Conservation (phyloP, 1,284 basidiomycete species). For the Ustilago trichophora region DNA sequence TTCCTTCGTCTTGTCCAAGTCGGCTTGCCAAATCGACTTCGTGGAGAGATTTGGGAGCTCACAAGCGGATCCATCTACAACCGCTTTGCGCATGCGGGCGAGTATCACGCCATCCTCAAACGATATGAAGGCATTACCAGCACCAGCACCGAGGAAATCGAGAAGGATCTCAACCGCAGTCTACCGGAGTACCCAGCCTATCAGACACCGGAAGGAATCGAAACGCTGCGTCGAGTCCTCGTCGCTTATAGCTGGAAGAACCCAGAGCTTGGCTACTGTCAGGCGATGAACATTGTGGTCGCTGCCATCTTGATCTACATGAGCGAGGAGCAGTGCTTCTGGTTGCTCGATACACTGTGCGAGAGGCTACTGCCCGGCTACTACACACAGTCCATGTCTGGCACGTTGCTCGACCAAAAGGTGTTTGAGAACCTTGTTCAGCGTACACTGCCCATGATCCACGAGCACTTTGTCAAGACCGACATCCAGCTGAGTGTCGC, state of each 20-base stretch:
- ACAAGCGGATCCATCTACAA: conserved; percentile 89
- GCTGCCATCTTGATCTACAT: conserved; percentile 94
- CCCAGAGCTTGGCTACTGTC: conserved; percentile 74
- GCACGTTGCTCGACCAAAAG: conserved; percentile 94
- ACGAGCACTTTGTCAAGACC: conserved; percentile 88
- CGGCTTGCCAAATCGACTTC: conserved; percentile 90
- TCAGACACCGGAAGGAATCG: conserved; percentile 60
- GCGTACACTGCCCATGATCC: conserved; percentile 77
- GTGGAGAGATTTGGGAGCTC: conserved; percentile 98
- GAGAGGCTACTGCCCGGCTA: conserved; percentile 95
- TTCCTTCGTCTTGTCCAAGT: conserved; percentile 96
- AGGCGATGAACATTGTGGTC: conserved; percentile 75
- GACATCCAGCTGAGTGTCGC: conserved; percentile 98
- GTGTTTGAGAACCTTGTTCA: conserved; percentile 98
- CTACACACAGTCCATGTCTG: conserved; percentile 98
- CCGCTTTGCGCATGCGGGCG: conserved; percentile 85
- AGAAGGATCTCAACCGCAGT: conserved; percentile 91
- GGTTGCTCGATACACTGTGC: conserved; percentile 94
- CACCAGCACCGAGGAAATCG: conserved; percentile 96
- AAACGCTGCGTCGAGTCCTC: conserved; percentile 84
- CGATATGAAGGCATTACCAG: conserved; percentile 82
- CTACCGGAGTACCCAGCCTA: conserved; percentile 65
- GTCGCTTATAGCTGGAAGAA: conserved; percentile 98
- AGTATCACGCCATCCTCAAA: conserved; percentile 81
- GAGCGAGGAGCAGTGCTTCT: conserved; percentile 99